Conservation (phyloP, 805 yeast species). For the Candida patagonica region DNA sequence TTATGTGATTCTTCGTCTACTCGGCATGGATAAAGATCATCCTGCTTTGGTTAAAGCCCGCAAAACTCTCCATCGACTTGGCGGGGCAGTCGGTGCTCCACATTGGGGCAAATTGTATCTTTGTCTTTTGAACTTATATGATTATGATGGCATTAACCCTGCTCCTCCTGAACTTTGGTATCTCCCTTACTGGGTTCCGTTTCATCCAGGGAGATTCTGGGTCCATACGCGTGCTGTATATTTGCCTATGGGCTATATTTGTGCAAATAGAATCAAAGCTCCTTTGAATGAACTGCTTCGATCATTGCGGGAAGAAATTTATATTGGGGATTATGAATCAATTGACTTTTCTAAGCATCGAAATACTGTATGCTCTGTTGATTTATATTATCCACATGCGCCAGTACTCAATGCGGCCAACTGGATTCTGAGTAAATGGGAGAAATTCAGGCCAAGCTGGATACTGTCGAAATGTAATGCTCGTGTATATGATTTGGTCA, state of each 20-base stretch:
- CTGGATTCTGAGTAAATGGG: conserved; percentile 51
- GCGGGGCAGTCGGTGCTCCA: conserved; percentile 86
- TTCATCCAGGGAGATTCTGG: conserved; percentile 99
- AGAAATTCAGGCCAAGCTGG: conserved; percentile 70
- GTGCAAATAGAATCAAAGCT: conserved; percentile 46
- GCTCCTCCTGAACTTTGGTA: conserved; percentile 95
- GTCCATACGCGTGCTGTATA: conserved; percentile 94
- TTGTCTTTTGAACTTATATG: conserved; percentile 66
- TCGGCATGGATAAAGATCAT: conserved; percentile 69
- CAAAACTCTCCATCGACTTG: conserved; percentile 54
- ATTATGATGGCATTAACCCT: conserved; percentile 97
- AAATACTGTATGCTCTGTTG: conserved; percentile 84
- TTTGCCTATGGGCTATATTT: conserved; percentile 74
- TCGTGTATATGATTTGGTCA: conserved; percentile 50
- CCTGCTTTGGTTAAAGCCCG: conserved; percentile 74
- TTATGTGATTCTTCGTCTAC: conserved; percentile 68
- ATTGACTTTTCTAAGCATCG: conserved; percentile 67
- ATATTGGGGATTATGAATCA: conserved; percentile 47
- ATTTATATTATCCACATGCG: conserved; percentile 90
- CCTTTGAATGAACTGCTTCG: conserved; percentile 53
- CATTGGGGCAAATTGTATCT: conserved; percentile 98
- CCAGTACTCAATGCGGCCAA: conserved; percentile 54
- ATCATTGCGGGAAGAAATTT: conserved; percentile 73
- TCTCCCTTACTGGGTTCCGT: conserved; percentile 68
- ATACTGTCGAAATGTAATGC: conserved; percentile 42